A percentile compares a stretch with the other conserved stretches of the same genome.
Evolutionary conservation across 495 filamentous ascomycete species (phyloP).

Genomic region (Xylaria palmicola): DNA sequence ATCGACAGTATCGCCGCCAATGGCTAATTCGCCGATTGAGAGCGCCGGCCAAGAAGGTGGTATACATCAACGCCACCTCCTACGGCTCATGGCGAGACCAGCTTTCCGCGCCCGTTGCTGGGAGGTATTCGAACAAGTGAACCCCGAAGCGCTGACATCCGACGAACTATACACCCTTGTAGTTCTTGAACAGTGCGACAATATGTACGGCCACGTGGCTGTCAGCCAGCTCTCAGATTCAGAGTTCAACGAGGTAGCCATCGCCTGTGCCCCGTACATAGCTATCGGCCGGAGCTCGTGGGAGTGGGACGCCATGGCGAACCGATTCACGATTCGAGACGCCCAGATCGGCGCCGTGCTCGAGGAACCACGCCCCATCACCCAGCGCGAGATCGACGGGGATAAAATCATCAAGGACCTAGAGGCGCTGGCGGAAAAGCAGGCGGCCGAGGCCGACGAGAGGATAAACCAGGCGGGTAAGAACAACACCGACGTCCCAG

Average conservation of each 20-base stretch:
- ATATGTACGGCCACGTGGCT: conserved; percentile 4
- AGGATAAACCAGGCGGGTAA: too few species aligned
- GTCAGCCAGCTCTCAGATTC: not conserved
- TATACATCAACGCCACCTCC: not conserved
- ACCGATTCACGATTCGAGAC: not conserved
- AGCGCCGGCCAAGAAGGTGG: too few species aligned
- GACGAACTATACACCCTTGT: conserved; percentile 5
- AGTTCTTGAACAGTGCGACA: not conserved
- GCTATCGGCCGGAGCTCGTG: conserved; percentile 1
- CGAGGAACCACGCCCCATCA: not conserved
- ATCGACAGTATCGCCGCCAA: too few species aligned
- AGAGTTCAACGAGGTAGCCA: not conserved
- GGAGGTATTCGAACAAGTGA: not conserved
- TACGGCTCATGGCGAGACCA: not conserved
- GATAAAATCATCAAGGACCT: not conserved
- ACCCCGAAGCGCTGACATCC: not conserved
- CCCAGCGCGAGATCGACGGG: conserved; percentile 10
- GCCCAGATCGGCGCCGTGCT: not conserved
- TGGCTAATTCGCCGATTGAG: too few species aligned
- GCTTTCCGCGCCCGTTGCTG: not conserved
- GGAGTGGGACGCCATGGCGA: not conserved
- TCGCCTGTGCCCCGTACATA: conserved; percentile 6
- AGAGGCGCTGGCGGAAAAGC: conserved; percentile 7
- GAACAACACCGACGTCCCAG: too few species aligned
- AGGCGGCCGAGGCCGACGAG: too few species aligned